Base-by-base conservation (phyloP, 2,329 filamentous ascomycete genomes). In the Thielaviopsis populi region DNA sequence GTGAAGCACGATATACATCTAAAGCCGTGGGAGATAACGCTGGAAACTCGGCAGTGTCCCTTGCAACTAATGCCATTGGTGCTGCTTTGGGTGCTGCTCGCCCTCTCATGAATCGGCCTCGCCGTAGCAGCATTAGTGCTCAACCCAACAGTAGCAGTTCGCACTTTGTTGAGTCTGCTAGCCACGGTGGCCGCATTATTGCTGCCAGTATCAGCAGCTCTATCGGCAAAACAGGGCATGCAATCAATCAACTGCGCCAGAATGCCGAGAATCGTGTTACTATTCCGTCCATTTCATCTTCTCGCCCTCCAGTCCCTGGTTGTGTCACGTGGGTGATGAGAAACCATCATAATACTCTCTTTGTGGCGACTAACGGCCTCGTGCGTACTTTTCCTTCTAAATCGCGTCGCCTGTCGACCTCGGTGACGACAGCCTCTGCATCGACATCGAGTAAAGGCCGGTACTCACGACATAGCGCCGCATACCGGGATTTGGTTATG, bases 191-290 rank as follows among this genome's bases (percentile, higher is more conserved):
- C 27, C 85, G 87, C 71, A 85, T 84, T 27, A 80, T 91, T 63
- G 87, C 86, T 63, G 85, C 84, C 60, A 86, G 86, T 56, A 84
- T 91, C 67, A 88, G 84, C 71, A 85, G 84, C 71, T 89, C 87
- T 3, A 80, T 90, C 33, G 86, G 84, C 48, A 87, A 86, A 71
- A 87, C 86, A n/a, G 86, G 85, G 64, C 83, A 80, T 15, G 81
- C 81, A 53, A 83, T 87, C 72, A 86, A 79, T 68, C 83, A 87
- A 68, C 80, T 91, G 65, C 84, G 87, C 58, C 87, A 90, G 69
- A 87, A 83, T 0, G 85, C 85, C 11, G 87, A 90, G 71, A 90
- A 89, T 72, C 83, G 89, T 67, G 80, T 91, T 50, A 82, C 86
- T 56, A 76, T 90, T 37, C 87, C 87, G 11, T 74, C 76, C 11